Evolutionary conservation across 106 monocot species (phyloP).

Genomic region (Allium fistulosum): DNA sequence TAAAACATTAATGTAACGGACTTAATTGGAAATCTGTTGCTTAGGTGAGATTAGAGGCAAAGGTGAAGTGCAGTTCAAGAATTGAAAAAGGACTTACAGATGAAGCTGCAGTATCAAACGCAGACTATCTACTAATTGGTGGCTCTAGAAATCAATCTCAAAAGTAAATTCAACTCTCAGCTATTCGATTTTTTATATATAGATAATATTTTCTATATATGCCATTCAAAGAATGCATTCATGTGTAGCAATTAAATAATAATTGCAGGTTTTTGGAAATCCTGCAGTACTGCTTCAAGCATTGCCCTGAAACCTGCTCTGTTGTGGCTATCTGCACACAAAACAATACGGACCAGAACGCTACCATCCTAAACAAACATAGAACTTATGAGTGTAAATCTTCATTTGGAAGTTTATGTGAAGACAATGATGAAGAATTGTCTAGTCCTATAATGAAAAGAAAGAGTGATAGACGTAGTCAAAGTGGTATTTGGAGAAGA

Average conservation of each 20-base stretch:
- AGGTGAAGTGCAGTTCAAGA: slow-evolving; percentile 27
- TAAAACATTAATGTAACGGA: neutral
- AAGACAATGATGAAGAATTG: neutral
- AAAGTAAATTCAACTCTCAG: slow-evolving; percentile 11
- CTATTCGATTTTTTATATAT: neutral
- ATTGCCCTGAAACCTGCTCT: slow-evolving; percentile 43
- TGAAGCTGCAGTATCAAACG: slow-evolving; percentile 29
- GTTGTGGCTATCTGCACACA: slow-evolving; percentile 35
- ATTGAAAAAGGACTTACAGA: slow-evolving; percentile 42
- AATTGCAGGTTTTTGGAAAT: slow-evolving; percentile 32
- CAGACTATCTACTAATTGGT: slow-evolving; percentile 41
- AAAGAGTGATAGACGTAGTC: neutral
- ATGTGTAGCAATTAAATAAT: neutral
- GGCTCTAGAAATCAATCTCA: slow-evolving; percentile 27
- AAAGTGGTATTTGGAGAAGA: slow-evolving; percentile 24
- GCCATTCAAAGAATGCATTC: neutral
- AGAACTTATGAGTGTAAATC: neutral
- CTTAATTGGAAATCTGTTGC: neutral
- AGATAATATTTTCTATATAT: neutral
- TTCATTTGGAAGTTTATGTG: slow-evolving; percentile 26
- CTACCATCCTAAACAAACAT: no score
- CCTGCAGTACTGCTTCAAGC: slow-evolving; percentile 39
- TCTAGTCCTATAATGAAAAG: slow-evolving; percentile 15
- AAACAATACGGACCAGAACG: neutral
- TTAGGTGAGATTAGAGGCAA: slow-evolving; percentile 47